These are phyloP conservation scores for Chaetomium sp. DNA, from an alignment of 2,329 filamentous ascomycete species.

Conservation along the genomic window DNA sequence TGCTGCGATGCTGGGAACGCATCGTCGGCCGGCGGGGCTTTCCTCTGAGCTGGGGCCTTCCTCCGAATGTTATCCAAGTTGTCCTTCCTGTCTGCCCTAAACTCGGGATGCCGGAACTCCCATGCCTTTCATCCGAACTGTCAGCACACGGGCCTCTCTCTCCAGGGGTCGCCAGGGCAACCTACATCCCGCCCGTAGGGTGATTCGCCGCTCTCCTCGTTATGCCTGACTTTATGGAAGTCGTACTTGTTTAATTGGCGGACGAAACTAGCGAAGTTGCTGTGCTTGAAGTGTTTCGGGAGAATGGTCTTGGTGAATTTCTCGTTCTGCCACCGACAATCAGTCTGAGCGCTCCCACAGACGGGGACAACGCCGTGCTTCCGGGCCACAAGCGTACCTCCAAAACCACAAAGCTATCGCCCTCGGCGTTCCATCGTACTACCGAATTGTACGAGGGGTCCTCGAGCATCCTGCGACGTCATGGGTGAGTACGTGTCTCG, in stretches of 20 bases:
- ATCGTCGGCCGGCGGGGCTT: constrained; percentile 67
- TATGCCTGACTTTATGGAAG: constrained; percentile 96
- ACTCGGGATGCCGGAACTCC: constrained; percentile 98
- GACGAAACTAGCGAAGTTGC: constrained; percentile 96
- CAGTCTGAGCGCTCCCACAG: constrained; percentile 25
- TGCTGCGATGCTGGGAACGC: constrained; percentile 81
- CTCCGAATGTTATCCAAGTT: constrained; percentile 94
- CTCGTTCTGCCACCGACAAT: constrained; percentile 68
- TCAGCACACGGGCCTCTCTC: constrained; percentile 37
- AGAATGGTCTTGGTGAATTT: constrained; percentile 97
- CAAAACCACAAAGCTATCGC: constrained; percentile 94
- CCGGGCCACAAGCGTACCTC: constrained; percentile 65
- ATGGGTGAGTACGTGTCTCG: constrained; percentile 38
- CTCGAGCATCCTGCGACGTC: constrained; percentile 78
- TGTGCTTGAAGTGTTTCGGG: constrained; percentile 98
- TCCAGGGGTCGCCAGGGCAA: constrained; percentile 9
- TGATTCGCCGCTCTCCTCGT: constrained; percentile 80
- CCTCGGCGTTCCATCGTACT: constrained; percentile 92
- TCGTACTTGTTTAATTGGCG: constrained; percentile 96
- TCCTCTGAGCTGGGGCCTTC: constrained; percentile 90
- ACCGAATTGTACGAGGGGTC: constrained; percentile 90
- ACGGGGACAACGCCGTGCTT: not conserved
- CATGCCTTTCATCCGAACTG: constrained; percentile 61
- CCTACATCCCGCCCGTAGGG: constrained; percentile 77
- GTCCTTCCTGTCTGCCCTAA: constrained; percentile 93